These are phyloP conservation scores for Oryza officinalis DNA, from an alignment of 176 grass and related monocot species.

Conservation along the genomic window DNA sequence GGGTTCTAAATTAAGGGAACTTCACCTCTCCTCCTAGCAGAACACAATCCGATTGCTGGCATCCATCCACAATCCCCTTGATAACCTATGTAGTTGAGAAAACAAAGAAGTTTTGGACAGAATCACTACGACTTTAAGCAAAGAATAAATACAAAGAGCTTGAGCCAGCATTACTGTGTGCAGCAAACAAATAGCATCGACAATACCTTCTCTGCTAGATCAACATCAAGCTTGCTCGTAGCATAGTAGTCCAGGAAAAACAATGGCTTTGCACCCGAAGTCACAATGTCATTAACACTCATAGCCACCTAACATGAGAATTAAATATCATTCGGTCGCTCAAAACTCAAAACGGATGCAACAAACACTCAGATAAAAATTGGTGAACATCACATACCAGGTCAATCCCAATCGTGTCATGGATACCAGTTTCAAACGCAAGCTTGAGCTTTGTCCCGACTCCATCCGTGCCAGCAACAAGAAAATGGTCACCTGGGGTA, in stretches of 20 bases:
- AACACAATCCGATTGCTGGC: constrained; percentile 79
- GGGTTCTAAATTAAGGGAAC: neutral
- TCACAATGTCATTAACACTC: constrained; percentile 98
- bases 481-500: constrained; percentile 65
- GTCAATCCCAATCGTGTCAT: constrained; percentile 96
- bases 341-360: neutral
- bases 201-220: constrained; percentile 91
- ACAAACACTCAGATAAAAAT: neutral
- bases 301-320: constrained; percentile 71
- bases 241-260: constrained; percentile 97
- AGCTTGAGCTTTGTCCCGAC: constrained; percentile 97
- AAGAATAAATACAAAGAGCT: neutral
- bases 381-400: constrained; percentile 49
- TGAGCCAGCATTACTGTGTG: neutral
- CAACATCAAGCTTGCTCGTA: constrained; percentile 86
- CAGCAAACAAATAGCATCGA: neutral
- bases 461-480: constrained; percentile 86
- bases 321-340: neutral
- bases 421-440: constrained; percentile 94
- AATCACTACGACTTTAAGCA: neutral
- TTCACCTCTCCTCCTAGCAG: constrained; percentile 88
- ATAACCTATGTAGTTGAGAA: constrained; percentile 57
- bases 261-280: constrained; percentile 84
- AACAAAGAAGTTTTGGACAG: neutral
- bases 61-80: constrained; percentile 91